Evolutionary conservation across 139 green algal genomes (phyloP).

Genomic region (Auxenochlorella pyrenoidosa): DNA sequence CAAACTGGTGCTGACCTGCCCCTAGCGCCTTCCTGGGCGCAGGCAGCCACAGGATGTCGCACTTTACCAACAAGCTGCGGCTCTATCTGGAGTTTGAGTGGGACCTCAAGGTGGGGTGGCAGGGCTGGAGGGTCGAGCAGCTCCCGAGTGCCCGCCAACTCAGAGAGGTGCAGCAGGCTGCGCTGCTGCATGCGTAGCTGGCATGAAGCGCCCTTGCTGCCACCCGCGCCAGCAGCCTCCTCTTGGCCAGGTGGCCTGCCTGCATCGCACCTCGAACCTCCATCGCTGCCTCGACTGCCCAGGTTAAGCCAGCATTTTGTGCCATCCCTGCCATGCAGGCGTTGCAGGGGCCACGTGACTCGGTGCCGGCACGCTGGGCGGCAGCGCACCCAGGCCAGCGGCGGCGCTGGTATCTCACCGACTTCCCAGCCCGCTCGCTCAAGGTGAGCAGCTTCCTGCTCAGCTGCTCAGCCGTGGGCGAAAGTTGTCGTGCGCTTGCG

Average conservation of each 20-base stretch:
- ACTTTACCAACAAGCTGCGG: constrained; percentile 56
- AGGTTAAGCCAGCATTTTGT: neutral
- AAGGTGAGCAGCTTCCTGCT: neutral
- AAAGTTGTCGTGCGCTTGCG: too few species aligned
- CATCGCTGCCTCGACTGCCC: neutral
- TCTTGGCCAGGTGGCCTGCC: too few species aligned
- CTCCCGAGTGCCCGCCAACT: too few species aligned
- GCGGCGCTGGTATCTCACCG: neutral
- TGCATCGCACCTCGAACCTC: too few species aligned
- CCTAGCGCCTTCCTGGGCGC: neutral
- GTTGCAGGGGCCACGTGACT: neutral
- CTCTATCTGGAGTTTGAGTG: constrained; percentile 76
- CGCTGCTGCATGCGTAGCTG: too few species aligned
- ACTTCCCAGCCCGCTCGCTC: neutral
- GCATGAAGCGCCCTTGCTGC: too few species aligned
- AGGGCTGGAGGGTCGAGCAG: too few species aligned
- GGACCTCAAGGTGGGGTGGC: constrained; percentile 49
- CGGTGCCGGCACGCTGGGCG: constrained; percentile 34
- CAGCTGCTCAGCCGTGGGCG: neutral
- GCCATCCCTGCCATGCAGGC: neutral
- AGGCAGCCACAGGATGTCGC: constrained; percentile 58
- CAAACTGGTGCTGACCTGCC: too few species aligned
- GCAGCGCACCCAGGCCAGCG: constrained; percentile 35
- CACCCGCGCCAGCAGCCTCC: too few species aligned
- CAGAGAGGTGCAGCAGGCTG: too few species aligned